These are phyloP conservation scores for Theobroma grandiflorum DNA, from an alignment of 441 rosid species.

Conservation along the genomic window DNA sequence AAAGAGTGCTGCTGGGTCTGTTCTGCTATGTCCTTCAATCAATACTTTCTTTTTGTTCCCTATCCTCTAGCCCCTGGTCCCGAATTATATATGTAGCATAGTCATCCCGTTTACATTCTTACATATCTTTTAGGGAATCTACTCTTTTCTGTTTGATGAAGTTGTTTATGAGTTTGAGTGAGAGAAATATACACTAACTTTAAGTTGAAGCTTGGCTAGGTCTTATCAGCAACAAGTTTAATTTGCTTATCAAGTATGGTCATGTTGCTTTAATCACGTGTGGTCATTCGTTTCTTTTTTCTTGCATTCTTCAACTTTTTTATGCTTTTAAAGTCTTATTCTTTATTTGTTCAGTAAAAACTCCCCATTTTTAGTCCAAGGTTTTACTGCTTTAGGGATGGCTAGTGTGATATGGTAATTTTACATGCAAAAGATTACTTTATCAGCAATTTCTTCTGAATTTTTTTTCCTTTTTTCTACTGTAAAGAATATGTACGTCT, in stretches of 20 bases:
- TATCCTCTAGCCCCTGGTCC: not conserved
- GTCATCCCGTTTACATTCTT: not conserved
- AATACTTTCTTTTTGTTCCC: constrained; percentile 15
- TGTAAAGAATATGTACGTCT: not conserved
- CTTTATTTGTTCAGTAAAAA: not conserved
- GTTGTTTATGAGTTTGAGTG: not conserved
- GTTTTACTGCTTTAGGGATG: not conserved
- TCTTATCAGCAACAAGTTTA: not conserved
- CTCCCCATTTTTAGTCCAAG: not conserved
- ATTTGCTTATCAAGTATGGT: not conserved
- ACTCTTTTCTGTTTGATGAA: not conserved
- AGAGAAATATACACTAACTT: not conserved
- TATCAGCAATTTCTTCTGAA: not conserved
- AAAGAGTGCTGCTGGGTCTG: constrained; percentile 98
- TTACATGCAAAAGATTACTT: constrained; percentile 5
- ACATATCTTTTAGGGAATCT: not conserved
- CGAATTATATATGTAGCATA: not conserved
- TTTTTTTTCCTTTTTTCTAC: not conserved
- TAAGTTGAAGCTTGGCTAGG: not conserved
- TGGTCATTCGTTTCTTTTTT: not conserved
- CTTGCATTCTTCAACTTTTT: not conserved
- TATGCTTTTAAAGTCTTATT: not conserved
- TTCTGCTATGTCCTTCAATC: constrained; percentile 33
- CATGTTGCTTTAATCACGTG: not conserved
- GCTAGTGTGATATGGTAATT: not conserved